A percentile compares a stretch with the other conserved stretches of the same genome.
These are phyloP conservation scores for Venturia aucupariae DNA, from an alignment of 2,329 filamentous ascomycete species.

Conservation along the genomic window DNA sequence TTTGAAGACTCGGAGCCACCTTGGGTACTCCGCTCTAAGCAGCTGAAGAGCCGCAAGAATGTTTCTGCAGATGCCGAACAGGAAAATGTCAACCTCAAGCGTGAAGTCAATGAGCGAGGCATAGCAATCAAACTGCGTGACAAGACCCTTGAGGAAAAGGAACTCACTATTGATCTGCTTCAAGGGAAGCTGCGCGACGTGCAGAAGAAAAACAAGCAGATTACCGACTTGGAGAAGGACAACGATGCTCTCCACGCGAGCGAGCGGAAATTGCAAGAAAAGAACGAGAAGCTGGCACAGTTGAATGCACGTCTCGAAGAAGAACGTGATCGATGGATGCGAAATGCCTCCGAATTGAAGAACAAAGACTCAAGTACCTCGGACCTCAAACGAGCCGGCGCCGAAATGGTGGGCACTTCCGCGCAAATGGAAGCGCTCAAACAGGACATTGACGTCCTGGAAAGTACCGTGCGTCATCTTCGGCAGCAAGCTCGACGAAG, in stretches of 20 bases:
- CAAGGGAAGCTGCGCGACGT: constrained; percentile 81
- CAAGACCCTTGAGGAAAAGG: constrained; percentile 73
- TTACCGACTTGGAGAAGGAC: constrained; percentile 51
- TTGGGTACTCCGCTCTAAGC: constrained; percentile 74
- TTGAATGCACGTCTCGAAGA: constrained; percentile 63
- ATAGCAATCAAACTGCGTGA: constrained; percentile 45
- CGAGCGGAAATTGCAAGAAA: constrained; percentile 56
- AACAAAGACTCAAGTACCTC: constrained; percentile 46
- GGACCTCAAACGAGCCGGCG: constrained; percentile 30
- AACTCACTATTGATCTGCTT: constrained; percentile 89
- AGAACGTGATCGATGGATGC: constrained; percentile 32
- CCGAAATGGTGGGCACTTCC: constrained; percentile 59
- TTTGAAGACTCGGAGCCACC: constrained; percentile 66
- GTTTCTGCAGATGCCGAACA: constrained; percentile 76
- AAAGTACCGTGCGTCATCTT: constrained; percentile 58
- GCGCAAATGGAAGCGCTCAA: constrained; percentile 65
- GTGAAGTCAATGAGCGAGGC: constrained; percentile 69
- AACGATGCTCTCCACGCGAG: constrained; percentile 35
- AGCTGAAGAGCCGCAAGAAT: constrained; percentile 73
- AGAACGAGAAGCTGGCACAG: constrained; percentile 56
- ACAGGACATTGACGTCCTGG: constrained; percentile 55
- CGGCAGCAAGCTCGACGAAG: constrained; percentile 34
- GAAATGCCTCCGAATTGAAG: constrained; percentile 19
- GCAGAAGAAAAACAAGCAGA: constrained; percentile 62
- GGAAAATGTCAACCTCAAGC: constrained; percentile 69